These are phyloP conservation scores for Arbutus unedo DNA, from an alignment of 148 eudicot species.

Conservation along the genomic window DNA sequence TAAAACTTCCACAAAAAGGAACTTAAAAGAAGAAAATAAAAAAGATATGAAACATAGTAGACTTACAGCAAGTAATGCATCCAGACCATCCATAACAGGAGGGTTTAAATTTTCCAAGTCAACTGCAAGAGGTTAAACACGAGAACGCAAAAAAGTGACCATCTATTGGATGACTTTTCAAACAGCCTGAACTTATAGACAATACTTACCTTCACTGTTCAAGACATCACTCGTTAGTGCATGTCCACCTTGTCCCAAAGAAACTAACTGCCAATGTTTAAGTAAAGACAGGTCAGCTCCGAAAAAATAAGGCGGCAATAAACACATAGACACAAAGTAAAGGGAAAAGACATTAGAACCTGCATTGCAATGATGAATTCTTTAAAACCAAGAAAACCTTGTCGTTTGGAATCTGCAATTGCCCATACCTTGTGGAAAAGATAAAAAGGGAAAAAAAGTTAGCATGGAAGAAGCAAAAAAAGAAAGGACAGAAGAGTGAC, in stretches of 20 bases:
- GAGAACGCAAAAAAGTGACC: background rate
- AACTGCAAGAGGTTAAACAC: slow-evolving; percentile 36
- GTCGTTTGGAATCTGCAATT: slow-evolving; percentile 79
- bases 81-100: slow-evolving; percentile 71
- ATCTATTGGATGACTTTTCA: background rate
- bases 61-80: slow-evolving; percentile 57
- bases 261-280: slow-evolving; percentile 51
- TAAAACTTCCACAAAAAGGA: background rate
- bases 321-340: background rate
- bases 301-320: background rate
- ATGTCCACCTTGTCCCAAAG: slow-evolving; percentile 84
- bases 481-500: background rate
- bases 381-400: slow-evolving; percentile 83
- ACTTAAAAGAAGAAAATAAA: slow-evolving; percentile 1
- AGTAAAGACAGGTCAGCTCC: slow-evolving; percentile 18
- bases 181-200: slow-evolving; percentile 10
- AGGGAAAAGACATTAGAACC: slow-evolving; percentile 33
- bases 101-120: slow-evolving; percentile 67
- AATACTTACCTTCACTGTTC: slow-evolving; percentile 35
- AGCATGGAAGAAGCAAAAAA: background rate
- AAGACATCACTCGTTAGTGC: slow-evolving; percentile 51
- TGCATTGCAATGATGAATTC: slow-evolving; percentile 93
- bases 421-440: slow-evolving; percentile 71
- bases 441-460: background rate
- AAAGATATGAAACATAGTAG: background rate